Percentiles rank a stretch among this genome's conserved stretches.
Evolutionary conservation across 2,329 filamentous ascomycete genomes (phyloP).

Genomic region (Teratosphaeria viscida): DNA sequence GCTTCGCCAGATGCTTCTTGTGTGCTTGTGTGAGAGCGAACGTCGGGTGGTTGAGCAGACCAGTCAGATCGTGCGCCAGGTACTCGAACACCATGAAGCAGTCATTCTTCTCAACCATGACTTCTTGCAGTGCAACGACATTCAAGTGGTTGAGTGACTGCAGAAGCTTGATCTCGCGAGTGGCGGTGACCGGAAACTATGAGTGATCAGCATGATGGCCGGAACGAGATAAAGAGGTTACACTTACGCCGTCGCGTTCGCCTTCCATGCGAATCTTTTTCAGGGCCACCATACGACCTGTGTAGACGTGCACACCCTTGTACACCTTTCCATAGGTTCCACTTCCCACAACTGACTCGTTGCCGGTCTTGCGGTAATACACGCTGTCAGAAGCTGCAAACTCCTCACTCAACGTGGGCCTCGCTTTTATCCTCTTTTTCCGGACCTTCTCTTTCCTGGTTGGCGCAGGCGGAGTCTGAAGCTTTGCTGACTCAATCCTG

Average conservation of each 20-base stretch:
- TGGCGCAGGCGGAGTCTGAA: constrained; percentile 11
- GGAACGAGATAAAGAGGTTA: neutral
- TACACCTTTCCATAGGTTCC: constrained; percentile 95
- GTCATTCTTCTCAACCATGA: constrained; percentile 97
- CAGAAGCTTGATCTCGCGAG: constrained; percentile 84
- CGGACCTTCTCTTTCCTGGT: constrained; percentile 47
- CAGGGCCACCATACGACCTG: constrained; percentile 68
- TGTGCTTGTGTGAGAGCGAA: constrained; percentile 77
- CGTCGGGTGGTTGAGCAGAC: constrained; percentile 84
- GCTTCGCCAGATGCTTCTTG: constrained; percentile 85
- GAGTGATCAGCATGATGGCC: constrained; percentile 17
- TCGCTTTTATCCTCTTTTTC: constrained; percentile 59
- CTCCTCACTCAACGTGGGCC: constrained; percentile 60
- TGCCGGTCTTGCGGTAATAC: constrained; percentile 91
- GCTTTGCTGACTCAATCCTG: constrained; percentile 12
- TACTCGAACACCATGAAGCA: constrained; percentile 99
- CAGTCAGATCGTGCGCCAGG: constrained; percentile 88
- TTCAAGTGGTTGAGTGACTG: constrained; percentile 75
- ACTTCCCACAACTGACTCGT: constrained; percentile 90
- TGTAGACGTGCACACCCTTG: constrained; percentile 89
- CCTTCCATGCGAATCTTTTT: constrained; percentile 93
- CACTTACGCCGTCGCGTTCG: constrained; percentile 62
- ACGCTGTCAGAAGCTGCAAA: constrained; percentile 75
- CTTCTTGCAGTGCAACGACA: constrained; percentile 73
- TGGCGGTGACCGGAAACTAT: constrained; percentile 74